A percentile compares a stretch with the other conserved stretches of the same genome.
phyloP scores from a whole-genome alignment of 148 eudicot species.

The Dysphania ambrosioides region DNA sequence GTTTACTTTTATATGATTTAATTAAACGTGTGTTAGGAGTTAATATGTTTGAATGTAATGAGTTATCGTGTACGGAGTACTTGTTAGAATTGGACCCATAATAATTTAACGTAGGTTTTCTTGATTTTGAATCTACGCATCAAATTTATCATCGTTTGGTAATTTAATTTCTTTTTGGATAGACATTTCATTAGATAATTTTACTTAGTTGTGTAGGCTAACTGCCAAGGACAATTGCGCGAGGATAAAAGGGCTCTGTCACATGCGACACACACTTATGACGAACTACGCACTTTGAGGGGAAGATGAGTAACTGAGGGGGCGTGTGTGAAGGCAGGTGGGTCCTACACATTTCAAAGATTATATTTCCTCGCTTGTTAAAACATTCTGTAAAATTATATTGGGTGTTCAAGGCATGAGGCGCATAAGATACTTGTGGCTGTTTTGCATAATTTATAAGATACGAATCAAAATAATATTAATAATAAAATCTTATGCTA shows the following conservation, averaged over 20 bases:
- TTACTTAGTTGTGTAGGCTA: not conserved
- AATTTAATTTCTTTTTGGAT: not conserved
- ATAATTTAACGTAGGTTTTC: not conserved
- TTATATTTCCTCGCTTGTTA: not conserved
- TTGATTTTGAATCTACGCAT: not conserved
- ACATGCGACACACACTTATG: constrained; percentile 30
- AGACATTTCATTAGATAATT: not conserved
- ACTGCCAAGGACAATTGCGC: not conserved
- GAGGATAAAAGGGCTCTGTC: constrained; percentile 15
- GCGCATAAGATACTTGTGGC: too few relatives aligned
- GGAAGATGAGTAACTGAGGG: constrained; percentile 11
- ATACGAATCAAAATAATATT: too few relatives aligned
- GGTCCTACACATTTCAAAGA: not conserved
- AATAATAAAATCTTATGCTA: too few relatives aligned
- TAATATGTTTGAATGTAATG: too few relatives aligned
- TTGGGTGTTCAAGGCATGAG: too few relatives aligned
- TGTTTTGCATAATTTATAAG: too few relatives aligned
- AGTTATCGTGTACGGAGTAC: too few relatives aligned
- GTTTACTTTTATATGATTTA: too few relatives aligned
- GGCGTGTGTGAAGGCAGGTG: not conserved
- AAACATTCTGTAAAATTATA: too few relatives aligned
- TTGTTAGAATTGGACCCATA: too few relatives aligned
- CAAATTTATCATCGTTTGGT: not conserved
- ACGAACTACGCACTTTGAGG: constrained; percentile 20
- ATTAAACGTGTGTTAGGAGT: too few relatives aligned